These are phyloP conservation scores for Smithsoniella earleae DNA, from an alignment of 163 green algal genomes.

Conservation along the genomic window DNA sequence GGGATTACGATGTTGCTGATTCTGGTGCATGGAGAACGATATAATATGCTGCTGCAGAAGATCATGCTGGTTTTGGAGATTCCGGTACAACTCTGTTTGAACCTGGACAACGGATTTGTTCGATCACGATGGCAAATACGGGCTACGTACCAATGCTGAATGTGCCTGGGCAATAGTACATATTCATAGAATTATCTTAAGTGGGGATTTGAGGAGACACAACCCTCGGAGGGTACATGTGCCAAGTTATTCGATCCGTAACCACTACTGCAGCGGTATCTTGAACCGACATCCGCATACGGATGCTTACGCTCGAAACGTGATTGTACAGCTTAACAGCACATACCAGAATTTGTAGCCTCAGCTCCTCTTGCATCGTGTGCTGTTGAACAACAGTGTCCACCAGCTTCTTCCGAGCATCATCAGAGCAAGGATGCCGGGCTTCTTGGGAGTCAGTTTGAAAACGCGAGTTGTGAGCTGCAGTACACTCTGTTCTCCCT, in stretches of 20 bases:
- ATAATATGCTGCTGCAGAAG: constrained; percentile 18
- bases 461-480: too few species aligned
- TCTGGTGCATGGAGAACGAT: background rate
- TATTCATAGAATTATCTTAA: too few species aligned
- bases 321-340: background rate
- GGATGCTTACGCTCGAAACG: background rate
- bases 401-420: constrained; percentile 7
- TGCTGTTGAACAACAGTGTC: constrained; percentile 27
- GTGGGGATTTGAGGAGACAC: too few species aligned
- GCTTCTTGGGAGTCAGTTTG: too few species aligned
- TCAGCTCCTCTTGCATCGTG: constrained; percentile 19
- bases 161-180: too few species aligned
- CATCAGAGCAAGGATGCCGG: background rate
- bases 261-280: too few species aligned
- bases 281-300: background rate
- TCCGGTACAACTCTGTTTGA: constrained; percentile 10
- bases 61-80: constrained; percentile 1
- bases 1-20: background rate
- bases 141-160: too few species aligned
- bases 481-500: too few species aligned
- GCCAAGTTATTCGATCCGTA: too few species aligned
- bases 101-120: constrained; percentile 19
- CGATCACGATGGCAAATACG: too few species aligned
- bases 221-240: too few species aligned
- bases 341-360: constrained; percentile 6